These are phyloP conservation scores for Ceratocystis eucalypticola DNA, from an alignment of 2,329 filamentous ascomycete species.

Conservation along the genomic window DNA sequence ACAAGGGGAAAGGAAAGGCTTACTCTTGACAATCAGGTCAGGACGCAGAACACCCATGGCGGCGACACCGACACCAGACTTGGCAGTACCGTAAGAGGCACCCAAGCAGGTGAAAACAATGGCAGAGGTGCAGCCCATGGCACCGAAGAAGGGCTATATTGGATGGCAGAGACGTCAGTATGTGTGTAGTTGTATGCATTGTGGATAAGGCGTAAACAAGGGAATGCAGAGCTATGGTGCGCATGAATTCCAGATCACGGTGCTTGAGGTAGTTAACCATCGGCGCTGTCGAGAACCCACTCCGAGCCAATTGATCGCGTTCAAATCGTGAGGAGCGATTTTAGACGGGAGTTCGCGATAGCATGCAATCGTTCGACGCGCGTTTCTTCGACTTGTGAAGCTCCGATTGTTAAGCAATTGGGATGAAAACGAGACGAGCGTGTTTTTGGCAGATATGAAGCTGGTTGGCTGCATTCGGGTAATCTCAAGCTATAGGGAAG, in stretches of 20 bases:
- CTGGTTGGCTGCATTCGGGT: too few relatives aligned
- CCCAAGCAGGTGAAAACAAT: slow-evolving; percentile 96
- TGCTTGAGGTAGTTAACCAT: slow-evolving; percentile 11
- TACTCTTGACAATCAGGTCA: slow-evolving; percentile 99
- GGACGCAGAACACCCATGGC: slow-evolving; percentile 96
- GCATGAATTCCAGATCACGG: too few relatives aligned
- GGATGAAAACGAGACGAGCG: not conserved
- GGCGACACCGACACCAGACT: slow-evolving; percentile 96
- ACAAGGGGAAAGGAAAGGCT: slow-evolving; percentile 11
- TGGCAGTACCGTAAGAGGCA: slow-evolving; percentile 95
- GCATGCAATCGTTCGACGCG: not conserved
- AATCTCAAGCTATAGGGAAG: too few relatives aligned
- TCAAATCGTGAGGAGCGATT: not conserved
- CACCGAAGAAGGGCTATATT: slow-evolving; percentile 76
- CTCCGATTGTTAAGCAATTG: not conserved
- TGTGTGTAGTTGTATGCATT: slow-evolving; percentile 17
- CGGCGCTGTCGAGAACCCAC: slow-evolving; percentile 21
- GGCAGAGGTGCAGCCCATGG: slow-evolving; percentile 92
- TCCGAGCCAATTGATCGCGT: not conserved
- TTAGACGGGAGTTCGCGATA: not conserved
- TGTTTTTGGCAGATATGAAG: not conserved
- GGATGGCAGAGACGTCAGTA: slow-evolving; percentile 24
- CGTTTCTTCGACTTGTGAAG: not conserved
- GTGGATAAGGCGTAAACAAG: not conserved
- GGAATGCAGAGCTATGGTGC: too few relatives aligned